Conservation (phyloP, 352 stramenopile genomes). For the Pythium grandisporangium region DNA sequence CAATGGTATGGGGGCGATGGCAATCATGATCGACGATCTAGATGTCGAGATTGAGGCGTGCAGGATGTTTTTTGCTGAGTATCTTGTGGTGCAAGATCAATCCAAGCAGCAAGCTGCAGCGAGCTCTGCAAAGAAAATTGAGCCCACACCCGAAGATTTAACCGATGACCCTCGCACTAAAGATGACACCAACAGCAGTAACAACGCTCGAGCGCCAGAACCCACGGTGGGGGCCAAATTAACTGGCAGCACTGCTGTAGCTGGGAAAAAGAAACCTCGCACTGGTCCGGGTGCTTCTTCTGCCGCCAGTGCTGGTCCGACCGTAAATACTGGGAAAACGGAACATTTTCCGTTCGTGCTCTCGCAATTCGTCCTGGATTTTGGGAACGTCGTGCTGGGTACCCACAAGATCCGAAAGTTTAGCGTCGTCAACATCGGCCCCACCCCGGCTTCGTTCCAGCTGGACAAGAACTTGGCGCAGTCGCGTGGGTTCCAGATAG, state of each 20-base stretch:
- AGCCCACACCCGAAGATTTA: constrained; percentile 4
- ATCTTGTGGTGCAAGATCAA: constrained; percentile 49
- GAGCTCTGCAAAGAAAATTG: constrained; percentile 1
- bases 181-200: neutral
- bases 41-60: constrained; percentile 80
- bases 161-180: neutral
- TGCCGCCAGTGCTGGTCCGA: no score
- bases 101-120: constrained; percentile 17
- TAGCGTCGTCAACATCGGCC: constrained; percentile 87
- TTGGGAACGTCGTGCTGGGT: constrained; percentile 90
- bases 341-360: constrained; percentile 72
- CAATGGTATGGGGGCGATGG: neutral
- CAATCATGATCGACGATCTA: constrained; percentile 38
- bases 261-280: constrained; percentile 3
- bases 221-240: no score
- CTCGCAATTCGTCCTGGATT: constrained; percentile 89
- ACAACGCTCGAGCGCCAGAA: constrained; percentile 1
- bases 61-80: constrained; percentile 82
- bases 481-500: constrained; percentile 84
- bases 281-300: neutral
- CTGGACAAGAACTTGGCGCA: constrained; percentile 90
- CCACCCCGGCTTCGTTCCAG: constrained; percentile 79
- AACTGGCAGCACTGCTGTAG: no score
- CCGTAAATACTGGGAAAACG: no score
- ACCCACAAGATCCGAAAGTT: constrained; percentile 91